These are phyloP conservation scores for Platanthera guangdongensis DNA, from an alignment of 106 monocot species.

Conservation along the genomic window DNA sequence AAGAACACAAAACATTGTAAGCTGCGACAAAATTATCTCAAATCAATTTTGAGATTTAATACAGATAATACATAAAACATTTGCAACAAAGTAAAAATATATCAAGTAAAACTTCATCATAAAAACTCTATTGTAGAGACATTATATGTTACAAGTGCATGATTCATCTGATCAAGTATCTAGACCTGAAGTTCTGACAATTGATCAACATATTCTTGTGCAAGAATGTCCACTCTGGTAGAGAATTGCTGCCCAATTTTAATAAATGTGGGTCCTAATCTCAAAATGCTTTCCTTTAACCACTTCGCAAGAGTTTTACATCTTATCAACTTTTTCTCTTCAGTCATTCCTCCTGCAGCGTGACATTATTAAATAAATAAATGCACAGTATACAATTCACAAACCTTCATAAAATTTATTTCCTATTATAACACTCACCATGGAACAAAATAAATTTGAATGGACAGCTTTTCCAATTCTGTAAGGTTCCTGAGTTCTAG, in stretches of 20 bases:
- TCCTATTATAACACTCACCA: neutral
- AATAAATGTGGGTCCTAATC: slow-evolving; percentile 96
- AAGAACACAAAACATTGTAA: neutral
- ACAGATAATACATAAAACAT: neutral
- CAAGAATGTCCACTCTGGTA: slow-evolving; percentile 95
- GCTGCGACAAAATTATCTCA: neutral
- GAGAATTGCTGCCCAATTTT: slow-evolving; percentile 99
- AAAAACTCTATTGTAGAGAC: slow-evolving; percentile 1
- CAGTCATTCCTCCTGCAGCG: slow-evolving; percentile 89
- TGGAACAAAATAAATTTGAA: too few species aligned
- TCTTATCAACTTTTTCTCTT: slow-evolving; percentile 68
- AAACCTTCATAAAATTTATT: neutral
- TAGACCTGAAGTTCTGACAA: slow-evolving; percentile 95
- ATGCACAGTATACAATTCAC: neutral
- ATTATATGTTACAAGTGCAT: slow-evolving; percentile 16
- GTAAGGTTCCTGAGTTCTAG: too few species aligned
- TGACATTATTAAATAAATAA: slow-evolving; percentile 2
- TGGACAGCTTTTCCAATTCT: too few species aligned
- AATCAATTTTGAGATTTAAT: neutral
- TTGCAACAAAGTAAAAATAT: neutral
- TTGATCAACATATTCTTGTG: slow-evolving; percentile 98
- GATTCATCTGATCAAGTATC: slow-evolving; percentile 10
- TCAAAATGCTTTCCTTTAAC: slow-evolving; percentile 95
- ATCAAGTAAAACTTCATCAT: neutral
- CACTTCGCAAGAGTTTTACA: slow-evolving; percentile 85